Evolutionary conservation across 2,329 filamentous ascomycete species (phyloP).

Genomic region (Phaeoacremonium minimum): DNA sequence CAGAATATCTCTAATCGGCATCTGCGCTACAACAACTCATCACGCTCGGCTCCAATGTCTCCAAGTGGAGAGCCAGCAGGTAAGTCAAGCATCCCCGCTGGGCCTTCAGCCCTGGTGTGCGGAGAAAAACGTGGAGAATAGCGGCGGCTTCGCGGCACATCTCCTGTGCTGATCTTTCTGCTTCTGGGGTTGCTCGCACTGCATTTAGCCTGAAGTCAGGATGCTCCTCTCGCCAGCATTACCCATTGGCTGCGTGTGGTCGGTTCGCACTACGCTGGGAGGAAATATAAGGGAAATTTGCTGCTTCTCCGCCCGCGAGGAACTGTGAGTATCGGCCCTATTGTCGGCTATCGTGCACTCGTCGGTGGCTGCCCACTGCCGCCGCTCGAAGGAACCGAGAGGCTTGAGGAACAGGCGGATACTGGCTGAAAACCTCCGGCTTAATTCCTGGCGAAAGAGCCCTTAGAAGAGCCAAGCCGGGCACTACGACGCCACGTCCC

Average conservation of each 20-base stretch:
- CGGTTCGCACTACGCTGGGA: too few relatives aligned
- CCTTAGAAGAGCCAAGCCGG: too few relatives aligned
- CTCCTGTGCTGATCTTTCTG: neutral
- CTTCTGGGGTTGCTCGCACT: neutral
- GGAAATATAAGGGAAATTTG: neutral
- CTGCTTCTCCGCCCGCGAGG: neutral
- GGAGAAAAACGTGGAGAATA: too few relatives aligned
- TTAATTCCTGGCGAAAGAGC: too few relatives aligned
- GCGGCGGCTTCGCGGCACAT: neutral
- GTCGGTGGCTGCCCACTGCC: neutral
- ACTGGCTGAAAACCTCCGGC: neutral
- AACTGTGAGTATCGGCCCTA: constrained; percentile 12
- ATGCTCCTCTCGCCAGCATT: neutral
- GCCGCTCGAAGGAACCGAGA: neutral
- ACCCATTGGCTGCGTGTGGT: neutral
- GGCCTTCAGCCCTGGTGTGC: too few relatives aligned
- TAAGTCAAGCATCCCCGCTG: too few relatives aligned
- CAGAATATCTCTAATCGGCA: too few relatives aligned
- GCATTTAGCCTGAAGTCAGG: neutral
- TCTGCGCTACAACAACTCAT: too few relatives aligned
- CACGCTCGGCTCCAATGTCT: too few relatives aligned
- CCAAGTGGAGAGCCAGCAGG: too few relatives aligned
- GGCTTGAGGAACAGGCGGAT: neutral
- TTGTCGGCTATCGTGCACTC: constrained; percentile 11
- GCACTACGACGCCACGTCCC: too few relatives aligned